Evolutionary conservation across 768 basidiomycete species (phyloP).

Genomic region (Tricholoma hemisulphureum): DNA sequence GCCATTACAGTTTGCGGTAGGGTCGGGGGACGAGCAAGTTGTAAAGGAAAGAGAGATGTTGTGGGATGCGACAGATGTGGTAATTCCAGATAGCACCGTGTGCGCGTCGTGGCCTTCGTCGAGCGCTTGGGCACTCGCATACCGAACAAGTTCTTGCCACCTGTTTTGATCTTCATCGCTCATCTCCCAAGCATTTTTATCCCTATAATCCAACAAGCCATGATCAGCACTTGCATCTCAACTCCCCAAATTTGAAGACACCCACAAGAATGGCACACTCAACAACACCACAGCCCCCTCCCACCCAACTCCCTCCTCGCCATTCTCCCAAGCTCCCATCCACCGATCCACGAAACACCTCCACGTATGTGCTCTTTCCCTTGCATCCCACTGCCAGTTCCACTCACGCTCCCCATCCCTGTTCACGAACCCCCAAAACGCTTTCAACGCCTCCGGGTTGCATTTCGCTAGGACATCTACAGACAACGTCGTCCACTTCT

Average conservation of each 20-base stretch:
- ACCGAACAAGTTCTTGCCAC: slow-evolving; percentile 61
- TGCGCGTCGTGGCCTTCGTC: slow-evolving; percentile 48
- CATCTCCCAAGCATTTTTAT: slow-evolving; percentile 50
- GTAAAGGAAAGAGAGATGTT: slow-evolving; percentile 3
- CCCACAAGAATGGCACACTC: slow-evolving; percentile 59
- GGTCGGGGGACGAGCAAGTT: not conserved
- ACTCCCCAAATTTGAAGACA: slow-evolving; percentile 11
- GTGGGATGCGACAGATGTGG: slow-evolving; percentile 35
- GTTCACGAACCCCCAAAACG: slow-evolving; percentile 50
- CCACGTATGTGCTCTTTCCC: slow-evolving; percentile 57
- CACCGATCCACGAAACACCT: slow-evolving; percentile 54
- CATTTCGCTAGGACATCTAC: slow-evolving; percentile 52
- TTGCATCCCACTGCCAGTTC: slow-evolving; percentile 33
- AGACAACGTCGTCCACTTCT: slow-evolving; percentile 60
- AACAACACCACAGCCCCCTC: slow-evolving; percentile 54
- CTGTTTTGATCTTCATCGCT: slow-evolving; percentile 48
- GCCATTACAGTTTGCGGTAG: slow-evolving; percentile 11
- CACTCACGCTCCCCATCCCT: slow-evolving; percentile 17
- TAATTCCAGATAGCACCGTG: slow-evolving; percentile 56
- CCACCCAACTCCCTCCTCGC: slow-evolving; percentile 35
- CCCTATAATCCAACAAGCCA: slow-evolving; percentile 23
- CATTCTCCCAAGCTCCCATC: slow-evolving; percentile 40
- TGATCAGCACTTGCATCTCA: slow-evolving; percentile 6
- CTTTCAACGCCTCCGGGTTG: slow-evolving; percentile 44
- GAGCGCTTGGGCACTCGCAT: slow-evolving; percentile 52